Evolutionary conservation across 495 filamentous ascomycete genomes (phyloP), one percentile per base, ranked within the genome.

Genomic region (Penicillium bialowiezense): DNA sequence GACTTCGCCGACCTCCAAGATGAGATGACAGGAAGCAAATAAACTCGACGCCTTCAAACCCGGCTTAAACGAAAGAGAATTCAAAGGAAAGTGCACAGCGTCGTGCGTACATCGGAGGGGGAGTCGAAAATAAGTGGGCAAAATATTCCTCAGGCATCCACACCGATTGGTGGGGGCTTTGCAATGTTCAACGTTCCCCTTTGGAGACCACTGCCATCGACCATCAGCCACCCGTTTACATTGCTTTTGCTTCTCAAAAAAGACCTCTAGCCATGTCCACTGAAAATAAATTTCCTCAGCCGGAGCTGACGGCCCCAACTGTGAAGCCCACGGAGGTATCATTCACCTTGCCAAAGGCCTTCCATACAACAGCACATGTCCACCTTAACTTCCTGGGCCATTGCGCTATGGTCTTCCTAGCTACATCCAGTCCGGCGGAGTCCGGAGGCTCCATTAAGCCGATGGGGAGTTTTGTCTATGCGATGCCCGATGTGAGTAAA

Each of bases 391-490:
- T 87, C 54, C 75, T 85, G 55, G 63, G 75, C 1, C 84, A 84
- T 48, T 86, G 82, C 19, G 67, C 86, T 10, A 72, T 87, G 29
- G 70, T 95, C 5, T 92, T 96, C 60, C 67, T 97, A 34, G 87
- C 89, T 0, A 90, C 87, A 0, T 79, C 84, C 6, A 73, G 80
- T 3, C 71, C 80, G 17, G 87, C 86, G 3, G 79, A 84, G 31
- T 69, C 67, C 10, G 57, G 60, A 2, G 68, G 67, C 12, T 61
- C 63, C 2, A 34, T 65, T 17, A 73, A 72, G 51, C 65, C 71
- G 14, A 68, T 77, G 68, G 73, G 73, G 7, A 92, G 88, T 48
- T 93, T 97, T 63, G 87, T 97, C 36, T 96, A 95, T 65, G 87
- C 93, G 17, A 80, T 97, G 64, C 92, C 91, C 20, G 86, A 95